Evolutionary conservation across 371 early-diverging fungal species (phyloP).

Genomic region (Mucor sp.): DNA sequence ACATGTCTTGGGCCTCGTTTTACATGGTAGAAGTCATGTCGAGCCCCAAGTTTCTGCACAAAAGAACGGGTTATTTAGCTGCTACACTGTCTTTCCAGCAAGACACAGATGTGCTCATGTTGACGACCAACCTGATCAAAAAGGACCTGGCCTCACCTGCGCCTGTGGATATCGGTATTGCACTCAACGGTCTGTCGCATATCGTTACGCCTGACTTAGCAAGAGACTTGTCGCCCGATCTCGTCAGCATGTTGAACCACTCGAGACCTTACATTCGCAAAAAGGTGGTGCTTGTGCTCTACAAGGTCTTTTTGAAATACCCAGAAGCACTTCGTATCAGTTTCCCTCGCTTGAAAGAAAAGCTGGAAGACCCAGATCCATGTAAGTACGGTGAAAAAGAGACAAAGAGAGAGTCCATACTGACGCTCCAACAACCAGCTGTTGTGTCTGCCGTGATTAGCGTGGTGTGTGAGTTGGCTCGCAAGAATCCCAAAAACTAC

Average conservation of each 20-base stretch:
- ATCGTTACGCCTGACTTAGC: slow-evolving; percentile 92
- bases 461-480: slow-evolving; percentile 94
- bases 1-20: slow-evolving; percentile 96
- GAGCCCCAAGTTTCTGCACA: slow-evolving; percentile 80
- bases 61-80: slow-evolving; percentile 91
- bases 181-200: slow-evolving; percentile 88
- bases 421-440: slow-evolving; percentile 43
- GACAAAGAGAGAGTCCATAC: too few relatives aligned
- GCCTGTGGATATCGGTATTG: slow-evolving; percentile 83
- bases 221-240: slow-evolving; percentile 86
- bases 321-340: slow-evolving; percentile 88
- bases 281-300: slow-evolving; percentile 85
- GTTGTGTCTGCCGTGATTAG: slow-evolving; percentile 93
- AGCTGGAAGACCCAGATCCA: slow-evolving; percentile 91
- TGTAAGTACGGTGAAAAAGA: slow-evolving; percentile 48
- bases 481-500: slow-evolving; percentile 89
- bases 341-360: slow-evolving; percentile 86
- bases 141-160: slow-evolving; percentile 92
- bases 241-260: slow-evolving; percentile 86
- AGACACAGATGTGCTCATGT: slow-evolving; percentile 95
- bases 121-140: slow-evolving; percentile 93
- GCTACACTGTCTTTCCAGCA: slow-evolving; percentile 89
- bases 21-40: slow-evolving; percentile 98
- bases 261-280: slow-evolving; percentile 93
- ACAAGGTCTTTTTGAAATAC: slow-evolving; percentile 87